phyloP scores from a whole-genome alignment of 2,329 filamentous ascomycete species.

The Trichoderma sp. region DNA sequence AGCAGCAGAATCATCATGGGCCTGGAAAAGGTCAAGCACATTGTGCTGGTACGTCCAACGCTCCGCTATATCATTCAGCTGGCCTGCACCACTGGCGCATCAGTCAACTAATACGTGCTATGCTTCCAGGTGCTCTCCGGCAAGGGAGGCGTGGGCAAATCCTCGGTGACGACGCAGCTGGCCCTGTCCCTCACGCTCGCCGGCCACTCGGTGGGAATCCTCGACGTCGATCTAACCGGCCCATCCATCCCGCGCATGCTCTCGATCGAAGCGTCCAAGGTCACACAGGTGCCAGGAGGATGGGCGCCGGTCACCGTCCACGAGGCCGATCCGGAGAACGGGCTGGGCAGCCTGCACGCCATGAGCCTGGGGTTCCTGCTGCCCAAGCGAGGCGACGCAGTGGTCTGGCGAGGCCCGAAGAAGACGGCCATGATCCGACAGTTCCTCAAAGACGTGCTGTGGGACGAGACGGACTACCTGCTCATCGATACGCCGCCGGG shows the following conservation, averaged over 20 bases:
- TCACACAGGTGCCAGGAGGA: conserved; percentile 86
- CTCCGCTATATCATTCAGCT: background rate
- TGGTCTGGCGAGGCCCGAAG: conserved; percentile 97
- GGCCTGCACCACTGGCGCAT: background rate
- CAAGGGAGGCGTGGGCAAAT: conserved; percentile 98
- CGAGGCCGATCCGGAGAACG: conserved; percentile 54
- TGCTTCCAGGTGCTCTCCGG: conserved; percentile 75
- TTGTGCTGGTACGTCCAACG: conserved; percentile 65
- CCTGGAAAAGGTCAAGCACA: conserved; percentile 68
- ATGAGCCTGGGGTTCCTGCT: conserved; percentile 96
- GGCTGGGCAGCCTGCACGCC: conserved; percentile 70
- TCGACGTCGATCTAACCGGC: conserved; percentile 94
- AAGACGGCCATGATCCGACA: conserved; percentile 99
- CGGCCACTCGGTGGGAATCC: conserved; percentile 88
- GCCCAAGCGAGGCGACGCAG: conserved; percentile 79
- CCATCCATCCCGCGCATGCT: conserved; percentile 96
- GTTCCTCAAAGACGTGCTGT: conserved; percentile 89
- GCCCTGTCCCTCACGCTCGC: conserved; percentile 84
- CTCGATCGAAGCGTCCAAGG: conserved; percentile 83
- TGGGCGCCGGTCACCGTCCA: conserved; percentile 92
- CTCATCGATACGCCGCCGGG: conserved; percentile 96
- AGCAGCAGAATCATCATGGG: conserved; percentile 38
- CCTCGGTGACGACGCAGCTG: conserved; percentile 94
- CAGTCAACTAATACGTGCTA: background rate
- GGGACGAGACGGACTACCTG: conserved; percentile 86